These are phyloP conservation scores for Gracilaria gracilis DNA, from an alignment of 23 red algal genomes.

Conservation along the genomic window DNA sequence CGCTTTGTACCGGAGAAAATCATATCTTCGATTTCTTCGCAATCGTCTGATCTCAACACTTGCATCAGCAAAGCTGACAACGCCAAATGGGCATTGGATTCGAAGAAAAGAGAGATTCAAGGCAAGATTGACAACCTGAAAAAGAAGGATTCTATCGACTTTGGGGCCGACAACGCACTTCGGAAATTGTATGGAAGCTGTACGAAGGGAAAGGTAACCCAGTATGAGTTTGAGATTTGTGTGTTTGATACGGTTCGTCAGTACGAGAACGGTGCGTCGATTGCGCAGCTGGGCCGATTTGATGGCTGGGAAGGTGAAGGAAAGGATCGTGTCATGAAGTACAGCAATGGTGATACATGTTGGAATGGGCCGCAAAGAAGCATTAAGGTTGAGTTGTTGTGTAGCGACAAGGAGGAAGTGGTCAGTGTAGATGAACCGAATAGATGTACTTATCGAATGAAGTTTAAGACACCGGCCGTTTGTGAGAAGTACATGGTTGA, in stretches of 20 bases:
- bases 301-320: slow-evolving; percentile 55
- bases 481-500: slow-evolving; percentile 45
- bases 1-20: slow-evolving; percentile 23
- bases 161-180: slow-evolving; percentile 58
- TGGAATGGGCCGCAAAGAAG: slow-evolving; percentile 78
- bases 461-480: slow-evolving; percentile 70
- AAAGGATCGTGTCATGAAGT: slow-evolving; percentile 57
- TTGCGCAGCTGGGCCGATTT: slow-evolving; percentile 74
- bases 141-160: slow-evolving; percentile 31
- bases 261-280: slow-evolving; percentile 55
- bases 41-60: neutral
- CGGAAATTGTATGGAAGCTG: slow-evolving; percentile 72
- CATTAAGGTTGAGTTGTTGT: slow-evolving; percentile 64
- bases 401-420: slow-evolving; percentile 73
- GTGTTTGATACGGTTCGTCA: slow-evolving; percentile 68
- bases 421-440: slow-evolving; percentile 77
- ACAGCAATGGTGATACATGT: slow-evolving; percentile 69
- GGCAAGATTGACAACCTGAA: slow-evolving; percentile 24
- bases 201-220: slow-evolving; percentile 25
- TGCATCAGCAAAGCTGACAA: slow-evolving; percentile 50
- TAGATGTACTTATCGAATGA: slow-evolving; percentile 73
- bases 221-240: slow-evolving; percentile 91
- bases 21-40: neutral
- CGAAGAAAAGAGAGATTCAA: slow-evolving; percentile 29
- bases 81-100: slow-evolving; percentile 35